A percentile compares a stretch with the other conserved stretches of the same genome.
These are phyloP conservation scores for Penicillium cinerascens DNA, from an alignment of 495 filamentous ascomycete genomes.

Conservation along the genomic window DNA sequence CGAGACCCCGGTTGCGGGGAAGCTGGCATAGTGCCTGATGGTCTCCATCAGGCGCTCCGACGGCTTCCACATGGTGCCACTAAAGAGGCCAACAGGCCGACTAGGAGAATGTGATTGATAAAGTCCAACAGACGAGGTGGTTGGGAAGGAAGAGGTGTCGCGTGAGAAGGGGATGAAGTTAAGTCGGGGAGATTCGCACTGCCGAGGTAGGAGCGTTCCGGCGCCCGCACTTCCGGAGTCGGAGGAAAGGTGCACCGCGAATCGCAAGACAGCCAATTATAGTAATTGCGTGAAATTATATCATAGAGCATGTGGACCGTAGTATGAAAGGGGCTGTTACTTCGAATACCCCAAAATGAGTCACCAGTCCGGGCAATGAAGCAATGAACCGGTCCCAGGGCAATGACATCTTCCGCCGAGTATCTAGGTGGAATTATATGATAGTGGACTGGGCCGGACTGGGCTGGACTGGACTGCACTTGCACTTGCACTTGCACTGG, in stretches of 20 bases:
- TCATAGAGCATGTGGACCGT: too few species aligned
- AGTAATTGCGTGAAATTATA: too few species aligned
- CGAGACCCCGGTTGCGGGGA: conserved; percentile 95
- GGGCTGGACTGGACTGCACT: too few species aligned
- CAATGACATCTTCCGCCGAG: too few species aligned
- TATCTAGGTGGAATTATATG: too few species aligned
- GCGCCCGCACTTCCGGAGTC: conserved; percentile 21
- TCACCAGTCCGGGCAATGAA: too few species aligned
- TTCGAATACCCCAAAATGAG: too few species aligned
- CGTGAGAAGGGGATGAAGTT: conserved; percentile 23
- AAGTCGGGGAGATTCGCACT: conserved; percentile 19
- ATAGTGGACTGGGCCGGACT: too few species aligned
- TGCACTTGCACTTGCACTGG: too few species aligned
- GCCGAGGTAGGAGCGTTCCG: conserved; percentile 25
- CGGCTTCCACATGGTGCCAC: conserved; percentile 75
- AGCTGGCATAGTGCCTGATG: conserved; percentile 97
- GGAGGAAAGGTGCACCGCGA: conserved; percentile 11
- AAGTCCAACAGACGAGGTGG: conserved; percentile 3
- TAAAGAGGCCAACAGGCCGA: conserved; percentile 31
- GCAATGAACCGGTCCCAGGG: too few species aligned
- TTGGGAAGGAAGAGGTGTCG: conserved; percentile 23
- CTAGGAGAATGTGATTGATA: conserved; percentile 9
- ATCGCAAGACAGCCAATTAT: too few species aligned
- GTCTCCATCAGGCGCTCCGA: conserved; percentile 90
- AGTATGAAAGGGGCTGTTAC: too few species aligned